A percentile compares a stretch with the other conserved stretches of the same genome.
Evolutionary conservation across 73 alveolate genomes (phyloP).

Genomic region (Stentor roeselii): DNA sequence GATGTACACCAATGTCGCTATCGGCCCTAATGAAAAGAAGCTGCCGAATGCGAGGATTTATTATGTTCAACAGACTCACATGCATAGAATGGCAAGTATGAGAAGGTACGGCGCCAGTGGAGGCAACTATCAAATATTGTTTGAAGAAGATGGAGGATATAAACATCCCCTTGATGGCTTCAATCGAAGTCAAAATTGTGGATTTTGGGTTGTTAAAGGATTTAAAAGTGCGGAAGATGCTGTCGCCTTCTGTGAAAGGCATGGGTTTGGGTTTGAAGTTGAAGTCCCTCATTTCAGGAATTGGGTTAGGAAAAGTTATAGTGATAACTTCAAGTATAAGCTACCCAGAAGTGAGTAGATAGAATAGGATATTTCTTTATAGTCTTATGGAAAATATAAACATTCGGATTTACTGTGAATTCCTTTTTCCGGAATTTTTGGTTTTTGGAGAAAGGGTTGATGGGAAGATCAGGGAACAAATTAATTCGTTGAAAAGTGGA

Average conservation of each 20-base stretch:
- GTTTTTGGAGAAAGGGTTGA: no score
- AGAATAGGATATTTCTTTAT: background rate
- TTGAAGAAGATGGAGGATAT: background rate
- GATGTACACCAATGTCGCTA: background rate
- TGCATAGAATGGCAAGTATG: constrained; percentile 8
- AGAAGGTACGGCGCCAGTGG: background rate
- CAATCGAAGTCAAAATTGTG: background rate
- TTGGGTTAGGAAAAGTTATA: background rate
- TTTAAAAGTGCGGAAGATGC: background rate
- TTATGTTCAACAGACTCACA: background rate
- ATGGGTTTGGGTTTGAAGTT: background rate
- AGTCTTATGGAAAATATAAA: background rate
- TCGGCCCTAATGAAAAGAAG: background rate
- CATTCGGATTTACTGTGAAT: no score
- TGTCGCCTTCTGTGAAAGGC: background rate
- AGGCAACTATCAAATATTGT: background rate
- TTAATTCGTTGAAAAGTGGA: no score
- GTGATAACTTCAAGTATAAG: constrained; percentile 8
- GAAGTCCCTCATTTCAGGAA: background rate
- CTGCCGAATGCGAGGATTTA: background rate
- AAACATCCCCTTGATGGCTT: constrained; percentile 15
- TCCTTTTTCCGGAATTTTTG: no score
- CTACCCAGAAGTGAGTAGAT: background rate
- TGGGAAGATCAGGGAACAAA: no score
- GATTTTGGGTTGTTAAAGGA: background rate